Evolutionary conservation across 805 yeast genomes (phyloP).

Genomic region (Candida insectalens): DNA sequence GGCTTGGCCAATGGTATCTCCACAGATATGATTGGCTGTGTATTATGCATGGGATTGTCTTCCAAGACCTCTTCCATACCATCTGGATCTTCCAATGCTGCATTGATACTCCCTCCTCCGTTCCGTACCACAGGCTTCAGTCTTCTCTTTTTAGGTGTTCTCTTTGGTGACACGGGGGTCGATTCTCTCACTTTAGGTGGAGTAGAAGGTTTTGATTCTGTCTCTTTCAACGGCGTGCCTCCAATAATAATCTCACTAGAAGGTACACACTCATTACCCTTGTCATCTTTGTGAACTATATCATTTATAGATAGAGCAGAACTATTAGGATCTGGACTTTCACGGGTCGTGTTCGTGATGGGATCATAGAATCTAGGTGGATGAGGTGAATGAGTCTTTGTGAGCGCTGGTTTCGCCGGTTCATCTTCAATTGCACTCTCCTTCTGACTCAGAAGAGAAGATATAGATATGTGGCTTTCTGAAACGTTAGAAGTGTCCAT

Average conservation of each 20-base stretch:
- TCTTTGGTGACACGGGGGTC: too few species aligned
- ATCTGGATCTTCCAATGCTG: not conserved
- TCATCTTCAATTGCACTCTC: not conserved
- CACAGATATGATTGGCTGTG: slow-evolving; percentile 10
- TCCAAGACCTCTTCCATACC: not conserved
- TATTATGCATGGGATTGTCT: not conserved
- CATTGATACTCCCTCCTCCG: not conserved
- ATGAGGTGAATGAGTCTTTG: too few species aligned
- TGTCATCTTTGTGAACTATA: too few species aligned
- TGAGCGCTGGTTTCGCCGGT: too few species aligned
- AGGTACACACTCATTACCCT: too few species aligned
- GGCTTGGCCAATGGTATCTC: slow-evolving; percentile 25
- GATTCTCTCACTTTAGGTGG: not conserved
- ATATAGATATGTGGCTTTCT: not conserved
- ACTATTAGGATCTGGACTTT: not conserved
- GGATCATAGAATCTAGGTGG: slow-evolving; percentile 2
- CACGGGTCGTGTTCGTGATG: not conserved
- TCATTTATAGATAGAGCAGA: not conserved
- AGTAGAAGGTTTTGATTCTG: not conserved
- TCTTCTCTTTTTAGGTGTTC: too few species aligned
- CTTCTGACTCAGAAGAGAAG: not conserved
- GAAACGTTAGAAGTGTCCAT: too few species aligned
- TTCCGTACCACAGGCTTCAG: not conserved
- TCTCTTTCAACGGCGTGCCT: not conserved
- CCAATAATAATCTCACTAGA: not conserved